These are phyloP conservation scores for Trichosporon asahii DNA, from an alignment of 1,284 basidiomycete genomes.

Conservation along the genomic window DNA sequence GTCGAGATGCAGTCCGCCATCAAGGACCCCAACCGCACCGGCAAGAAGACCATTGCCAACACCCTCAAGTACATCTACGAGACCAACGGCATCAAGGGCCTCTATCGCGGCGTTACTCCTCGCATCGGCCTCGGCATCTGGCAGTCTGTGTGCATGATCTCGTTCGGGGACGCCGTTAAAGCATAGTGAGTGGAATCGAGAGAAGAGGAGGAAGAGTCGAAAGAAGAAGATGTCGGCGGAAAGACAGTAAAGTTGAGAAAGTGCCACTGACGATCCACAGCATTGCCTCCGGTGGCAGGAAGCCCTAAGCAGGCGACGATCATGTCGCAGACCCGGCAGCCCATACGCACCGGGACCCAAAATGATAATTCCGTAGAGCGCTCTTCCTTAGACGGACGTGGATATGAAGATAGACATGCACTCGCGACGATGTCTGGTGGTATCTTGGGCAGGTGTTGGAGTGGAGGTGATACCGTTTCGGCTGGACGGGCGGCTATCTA, in stretches of 20 bases:
- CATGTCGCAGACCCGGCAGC: no score
- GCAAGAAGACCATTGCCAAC: conserved; percentile 85
- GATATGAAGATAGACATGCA: neutral
- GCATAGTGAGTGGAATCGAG: neutral
- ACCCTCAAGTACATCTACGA: conserved; percentile 90
- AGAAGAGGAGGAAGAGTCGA: no score
- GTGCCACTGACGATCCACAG: no score
- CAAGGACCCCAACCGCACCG: conserved; percentile 77
- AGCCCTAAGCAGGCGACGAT: no score
- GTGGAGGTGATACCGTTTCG: neutral
- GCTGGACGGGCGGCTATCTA: neutral
- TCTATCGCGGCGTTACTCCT: conserved; percentile 96
- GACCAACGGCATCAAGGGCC: conserved; percentile 92
- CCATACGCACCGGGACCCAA: no score
- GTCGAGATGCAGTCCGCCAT: conserved; percentile 95
- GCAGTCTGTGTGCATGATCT: conserved; percentile 84
- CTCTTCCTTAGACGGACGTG: neutral
- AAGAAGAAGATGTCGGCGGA: neutral
- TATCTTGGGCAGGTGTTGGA: neutral
- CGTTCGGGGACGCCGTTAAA: conserved; percentile 84
- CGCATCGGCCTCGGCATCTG: conserved; percentile 77
- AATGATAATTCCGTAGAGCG: neutral
- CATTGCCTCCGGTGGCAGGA: no score
- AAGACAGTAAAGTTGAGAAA: neutral
- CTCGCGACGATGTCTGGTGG: neutral